Evolutionary conservation across 768 basidiomycete genomes (phyloP), one percentile per base, ranked within the genome.

Genomic region (Glaciozyma antarctica): DNA sequence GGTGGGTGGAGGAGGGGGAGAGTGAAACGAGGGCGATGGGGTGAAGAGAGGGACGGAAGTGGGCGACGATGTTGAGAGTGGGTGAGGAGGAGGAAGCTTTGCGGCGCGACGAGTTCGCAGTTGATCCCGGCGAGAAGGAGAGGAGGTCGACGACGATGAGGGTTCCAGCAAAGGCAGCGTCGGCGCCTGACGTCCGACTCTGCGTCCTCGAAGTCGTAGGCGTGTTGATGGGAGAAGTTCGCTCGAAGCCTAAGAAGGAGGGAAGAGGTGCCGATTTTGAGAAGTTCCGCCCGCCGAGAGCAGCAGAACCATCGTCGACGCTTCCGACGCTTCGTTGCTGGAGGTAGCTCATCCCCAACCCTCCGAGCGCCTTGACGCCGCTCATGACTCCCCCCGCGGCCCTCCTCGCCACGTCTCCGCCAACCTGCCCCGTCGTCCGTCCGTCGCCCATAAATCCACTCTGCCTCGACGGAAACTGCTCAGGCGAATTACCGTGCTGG

Each of bases 81-180:
- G 60, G 38, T 0, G 58, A 16, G 1, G 41, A 3, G 34, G 62
- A 34, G 10, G 15, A 5, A 45, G 26, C 16, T 45, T 53, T 16
- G 52, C 24, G 34, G 49, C 44, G 56, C 13, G n/a, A 22, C 44
- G 19, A 17, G n/a, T 54, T 47, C 7, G 22, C 5, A 2, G 45
- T 13, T 7, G 57, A 19, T 2, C 38, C 5, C 15, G 55, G 15
- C 8, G 3, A 7, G 21, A 16, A 41, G 6, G 54, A 32, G 44
- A 49, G 34, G 22, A 73, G 70, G 51, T 73, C 70, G 49, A 73
- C 55, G 41, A 69, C 68, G 17, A 65, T 26, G 55, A 73, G 63
- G 7, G 67, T 65, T 1, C 66, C 66, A 1, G 64, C 54, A 1
- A 57, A 38, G 9, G 51, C 5, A 15, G 21, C 22, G n/a, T 41